Evolutionary conservation across 2,329 filamentous ascomycete species (phyloP).

Genomic region (Botrytis fragariae): DNA sequence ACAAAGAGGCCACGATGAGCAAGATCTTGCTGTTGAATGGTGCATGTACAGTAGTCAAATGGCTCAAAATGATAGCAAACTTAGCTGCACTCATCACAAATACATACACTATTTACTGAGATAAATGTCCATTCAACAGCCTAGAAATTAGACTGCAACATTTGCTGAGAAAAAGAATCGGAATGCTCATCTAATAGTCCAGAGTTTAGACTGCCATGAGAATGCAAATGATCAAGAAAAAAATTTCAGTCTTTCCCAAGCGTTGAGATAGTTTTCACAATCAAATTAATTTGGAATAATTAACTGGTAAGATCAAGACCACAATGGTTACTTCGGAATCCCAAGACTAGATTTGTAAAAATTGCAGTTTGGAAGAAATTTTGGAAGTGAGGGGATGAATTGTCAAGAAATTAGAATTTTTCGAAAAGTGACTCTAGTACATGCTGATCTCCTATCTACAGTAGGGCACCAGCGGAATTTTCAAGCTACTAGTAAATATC

Average conservation of each 20-base stretch:
- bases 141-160: too few relatives aligned
- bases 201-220: too few relatives aligned
- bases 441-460: not conserved
- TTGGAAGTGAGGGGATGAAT: not conserved
- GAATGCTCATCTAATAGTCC: not conserved
- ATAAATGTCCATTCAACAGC: too few relatives aligned
- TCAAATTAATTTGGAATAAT: not conserved
- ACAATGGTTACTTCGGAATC: not conserved
- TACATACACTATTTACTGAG: too few relatives aligned
- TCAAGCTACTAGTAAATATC: not conserved
- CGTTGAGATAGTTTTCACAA: not conserved
- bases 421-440: not conserved
- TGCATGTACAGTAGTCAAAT: not conserved
- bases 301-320: not conserved
- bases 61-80: fast-evolving
- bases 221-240: not conserved
- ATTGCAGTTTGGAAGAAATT: not conserved
- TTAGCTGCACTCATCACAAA: not conserved
- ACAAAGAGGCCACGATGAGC: not conserved
- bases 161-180: not conserved
- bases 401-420: not conserved
- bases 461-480: not conserved
- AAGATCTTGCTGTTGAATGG: not conserved
- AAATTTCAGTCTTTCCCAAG: not conserved
- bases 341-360: not conserved